Base-by-base conservation (phyloP, 2,329 filamentous ascomycete genomes). In the Sordariomycetes sp. region DNA sequence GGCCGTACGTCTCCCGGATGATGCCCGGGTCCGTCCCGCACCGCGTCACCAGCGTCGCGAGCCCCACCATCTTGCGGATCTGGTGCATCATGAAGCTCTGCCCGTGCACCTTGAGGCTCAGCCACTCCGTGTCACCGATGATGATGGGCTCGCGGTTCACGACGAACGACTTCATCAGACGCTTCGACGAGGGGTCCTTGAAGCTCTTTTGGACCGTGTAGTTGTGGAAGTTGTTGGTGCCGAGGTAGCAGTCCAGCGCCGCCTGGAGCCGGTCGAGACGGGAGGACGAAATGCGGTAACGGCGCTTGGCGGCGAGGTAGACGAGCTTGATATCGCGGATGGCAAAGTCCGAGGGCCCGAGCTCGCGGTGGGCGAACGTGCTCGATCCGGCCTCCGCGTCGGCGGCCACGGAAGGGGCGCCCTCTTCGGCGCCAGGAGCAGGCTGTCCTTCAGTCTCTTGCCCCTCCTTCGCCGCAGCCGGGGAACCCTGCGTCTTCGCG, bases 1-100 rank as follows among this genome's bases (percentile, higher is more conserved):
- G 68, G 1, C 80, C 81, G 69, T 95, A 95, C 60, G 84, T 89
- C 60, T 95, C 80, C 1, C 73, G 69, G 63, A 99, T 88, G 32
- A 87, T 81, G 12, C 80, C 74, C 3, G 84, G 76, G 3, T 87
- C 77, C n/a, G 85, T 85, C 55, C 90, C 94, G 68, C 88, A 95
- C 42, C 94, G 85, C 7, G 95, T 86, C 6, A 92, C 76, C 60
- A 99, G 77, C 36, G 89, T 84, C 10, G 84, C 89, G 86, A 99
- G 90, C 58, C 89, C 90, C 17, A 99, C 89, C 94, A 99, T 97
- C 73, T 97, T 99, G 66, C 94, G 86, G 70, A 99, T 99, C 74
- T 99, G 94, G 71, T 99, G 94, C 94, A 99, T 99, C 94, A 99
- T 99, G 78, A 99, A 99, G 66, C 87, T 92, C 72, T 99, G 94